Evolutionary conservation across 2,329 filamentous ascomycete species (phyloP), one percentile per base, ranked within the genome.

Genomic region (Colletotrichum ledebouriae): DNA sequence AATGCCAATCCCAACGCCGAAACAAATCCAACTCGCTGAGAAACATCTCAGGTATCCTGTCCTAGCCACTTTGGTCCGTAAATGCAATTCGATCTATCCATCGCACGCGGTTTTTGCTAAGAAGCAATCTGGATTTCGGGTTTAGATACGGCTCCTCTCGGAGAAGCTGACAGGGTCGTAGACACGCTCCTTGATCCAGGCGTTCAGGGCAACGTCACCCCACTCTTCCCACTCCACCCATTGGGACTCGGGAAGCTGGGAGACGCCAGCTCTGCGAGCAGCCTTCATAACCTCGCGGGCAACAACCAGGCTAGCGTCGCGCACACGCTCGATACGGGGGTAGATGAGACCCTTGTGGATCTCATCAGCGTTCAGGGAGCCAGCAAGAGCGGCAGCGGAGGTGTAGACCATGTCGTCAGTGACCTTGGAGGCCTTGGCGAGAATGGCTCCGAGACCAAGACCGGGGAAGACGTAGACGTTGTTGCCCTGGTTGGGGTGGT

Each of bases 401-500:
- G 92, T 94, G 83, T 98, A 98, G 76, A 99, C 94, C 96, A 99
- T 99, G 80, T 91, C 89, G 78, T 98, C 93, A 5, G 95, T 98
- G 73, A 98, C 86, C 74, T 90, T 90, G 72, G 92, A 90, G 12
- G 94, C 88, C 85, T 98, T 97, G 82, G 91, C 90, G 56, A 98
- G 88, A 77, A 98, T 98, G 72, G 95, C 92, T 70, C 94, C 96
- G 34, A 98, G 89, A 65, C 96, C 96, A 68, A 98, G 92, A 76
- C 95, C 96, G 0, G 96, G 96, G 90, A 99, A 99, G 70, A 99
- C 93, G 78, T 98, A 98, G 84, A 90, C 88, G 75, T 91, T 91
- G 86, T 94, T 94, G 72, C 95, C 94, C 84, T 94, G 91, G 81
- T 92, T 93, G 63, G 92, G 91, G 80, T 92, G 86, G 82, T 94